Base-by-base conservation (phyloP, 805 yeast species). In the Hanseniaspora clermontiae region DNA sequence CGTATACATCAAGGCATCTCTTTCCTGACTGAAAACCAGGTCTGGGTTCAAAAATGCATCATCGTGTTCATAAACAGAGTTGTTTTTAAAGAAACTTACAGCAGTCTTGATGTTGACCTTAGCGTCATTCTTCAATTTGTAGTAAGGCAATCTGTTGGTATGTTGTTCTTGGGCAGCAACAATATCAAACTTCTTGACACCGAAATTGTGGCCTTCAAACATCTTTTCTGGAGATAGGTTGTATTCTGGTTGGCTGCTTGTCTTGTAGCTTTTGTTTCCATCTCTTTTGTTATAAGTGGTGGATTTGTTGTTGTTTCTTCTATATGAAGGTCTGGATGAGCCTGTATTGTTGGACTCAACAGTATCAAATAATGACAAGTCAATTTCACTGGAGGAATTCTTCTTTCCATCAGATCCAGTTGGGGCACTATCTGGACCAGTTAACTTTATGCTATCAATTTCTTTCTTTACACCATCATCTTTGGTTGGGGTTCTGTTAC, bases 51-150 rank as follows among this genome's bases (percentile, higher is more conserved):
- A 31, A 32, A 53, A 53, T 38, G 36, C 27, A 20, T 53, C 40
- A n/a, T 49, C 51, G 11, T 53, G 57, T 12, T 19, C 37, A 29
- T 46, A 39, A 7, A 38, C 37, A 24, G 46, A 38, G 24, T 53
- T 42, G 11, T 36, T 11, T n/a, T 53, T 53, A 31, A 53, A 53
- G 37, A 53, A 53, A 15, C 31, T 53, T 19, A 32, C 24, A 32
- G 57, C 57, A 17, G 47, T 46, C 11, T 49, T 49, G n/a, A 53
- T 15, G 15, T 46, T 49, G 31, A 53, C 57, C 31, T 53, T 53
- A 32, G 34, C 51, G 17, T 45, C 51, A 40, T 53, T 46, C 42
- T 53, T 53, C 36, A 53, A 5, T 8, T 36, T 37, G 20, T 46
- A 19, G 31, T 53, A 53, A 10, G 43, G 24, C 34, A 53, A 34